A percentile compares a stretch with the other conserved stretches of the same genome.
phyloP scores from a whole-genome alignment of 257 asterid genomes.

The Ajuga chamaepitys region DNA sequence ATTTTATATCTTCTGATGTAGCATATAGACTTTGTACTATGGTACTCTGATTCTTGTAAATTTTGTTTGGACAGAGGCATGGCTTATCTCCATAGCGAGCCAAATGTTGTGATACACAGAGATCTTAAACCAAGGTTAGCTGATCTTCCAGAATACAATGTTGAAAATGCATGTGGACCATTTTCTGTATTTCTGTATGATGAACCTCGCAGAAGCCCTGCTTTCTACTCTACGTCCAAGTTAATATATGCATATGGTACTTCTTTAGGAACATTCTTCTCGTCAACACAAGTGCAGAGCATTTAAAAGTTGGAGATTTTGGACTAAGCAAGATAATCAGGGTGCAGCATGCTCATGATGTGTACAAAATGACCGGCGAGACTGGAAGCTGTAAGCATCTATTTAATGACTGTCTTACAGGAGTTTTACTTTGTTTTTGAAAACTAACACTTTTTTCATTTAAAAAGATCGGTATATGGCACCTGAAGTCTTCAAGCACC shows the following conservation, averaged over 20 bases:
- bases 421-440: not conserved
- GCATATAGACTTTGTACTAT: not conserved
- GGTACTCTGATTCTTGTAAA: constrained; percentile 11
- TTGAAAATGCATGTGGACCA: not conserved
- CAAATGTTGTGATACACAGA: constrained; percentile 92
- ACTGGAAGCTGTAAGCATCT: constrained; percentile 94
- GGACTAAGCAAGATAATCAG: constrained; percentile 90
- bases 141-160: not conserved
- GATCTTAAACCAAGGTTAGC: constrained; percentile 95
- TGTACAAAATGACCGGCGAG: constrained; percentile 97
- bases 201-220: not conserved
- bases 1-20: not conserved
- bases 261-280: constrained; percentile 87
- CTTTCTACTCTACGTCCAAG: not conserved
- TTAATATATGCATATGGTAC: constrained; percentile 13
- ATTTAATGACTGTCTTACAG: not conserved
- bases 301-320: constrained; percentile 96
- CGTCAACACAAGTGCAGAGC: constrained; percentile 87
- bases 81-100: constrained; percentile 98
- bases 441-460: constrained; percentile 10
- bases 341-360: constrained; percentile 89
- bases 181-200: not conserved
- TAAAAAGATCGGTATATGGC: constrained; percentile 92
- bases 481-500: constrained; percentile 97
- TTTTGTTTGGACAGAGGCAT: constrained; percentile 69